phyloP scores from a whole-genome alignment of 108 stramenopile species.

The Cyclotella cryptica region DNA sequence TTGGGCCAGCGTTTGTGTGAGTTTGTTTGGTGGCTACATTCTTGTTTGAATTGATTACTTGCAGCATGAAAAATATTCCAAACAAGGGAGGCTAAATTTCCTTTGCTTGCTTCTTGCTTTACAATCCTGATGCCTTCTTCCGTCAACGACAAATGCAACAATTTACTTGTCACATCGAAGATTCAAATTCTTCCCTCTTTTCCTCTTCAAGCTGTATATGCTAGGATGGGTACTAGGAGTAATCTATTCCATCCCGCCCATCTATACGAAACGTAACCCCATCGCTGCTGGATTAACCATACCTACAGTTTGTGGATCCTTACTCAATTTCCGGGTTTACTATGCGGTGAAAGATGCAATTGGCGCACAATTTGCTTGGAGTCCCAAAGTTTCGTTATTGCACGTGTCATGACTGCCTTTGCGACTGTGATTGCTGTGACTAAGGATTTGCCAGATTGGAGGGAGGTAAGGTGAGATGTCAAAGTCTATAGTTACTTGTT shows the following conservation, averaged over 20 bases:
- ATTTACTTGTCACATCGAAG: constrained; percentile 8
- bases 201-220: constrained; percentile 90
- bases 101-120: background rate
- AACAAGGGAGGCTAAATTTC: background rate
- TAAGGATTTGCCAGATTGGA: constrained; percentile 96
- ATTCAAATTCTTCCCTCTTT: constrained; percentile 74
- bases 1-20: constrained; percentile 82
- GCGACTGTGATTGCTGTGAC: constrained; percentile 95
- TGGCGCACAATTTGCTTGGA: constrained; percentile 89
- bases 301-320: constrained; percentile 94
- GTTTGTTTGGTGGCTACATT: no score
- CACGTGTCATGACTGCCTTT: constrained; percentile 95
- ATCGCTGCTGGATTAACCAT: constrained; percentile 92
- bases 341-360: constrained; percentile 96
- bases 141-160: constrained; percentile 1
- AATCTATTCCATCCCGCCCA: constrained; percentile 93
- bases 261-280: constrained; percentile 93
- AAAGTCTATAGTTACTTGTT: background rate
- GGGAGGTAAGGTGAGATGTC: constrained; percentile 80
- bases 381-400: constrained; percentile 93
- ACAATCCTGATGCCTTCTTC: background rate
- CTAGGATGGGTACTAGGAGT: constrained; percentile 88
- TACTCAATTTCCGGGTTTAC: constrained; percentile 97
- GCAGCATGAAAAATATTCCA: no score
- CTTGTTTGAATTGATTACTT: no score